Percentiles rank a stretch among this genome's conserved stretches.
These are phyloP conservation scores for Nannochloropsis gaditana DNA, from an alignment of 108 stramenopile species.

Conservation along the genomic window DNA sequence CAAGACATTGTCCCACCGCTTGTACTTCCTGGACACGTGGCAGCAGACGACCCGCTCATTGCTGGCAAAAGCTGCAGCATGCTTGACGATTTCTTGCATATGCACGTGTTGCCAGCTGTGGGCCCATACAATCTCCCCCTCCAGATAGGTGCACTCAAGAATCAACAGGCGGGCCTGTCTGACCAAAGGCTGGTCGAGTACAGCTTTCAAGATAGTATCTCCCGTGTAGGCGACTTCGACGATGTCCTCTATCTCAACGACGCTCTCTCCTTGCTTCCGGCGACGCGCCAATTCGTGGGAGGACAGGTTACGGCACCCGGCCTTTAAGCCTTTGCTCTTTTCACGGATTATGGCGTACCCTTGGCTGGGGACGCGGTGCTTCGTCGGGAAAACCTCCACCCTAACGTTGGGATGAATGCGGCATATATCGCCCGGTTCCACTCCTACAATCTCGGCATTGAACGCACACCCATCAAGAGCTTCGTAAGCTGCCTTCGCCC, in stretches of 20 bases:
- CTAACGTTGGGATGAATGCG: not conserved
- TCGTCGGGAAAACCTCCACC: not conserved
- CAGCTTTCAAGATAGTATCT: not conserved
- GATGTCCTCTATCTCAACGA: not conserved
- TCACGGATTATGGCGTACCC: conserved; percentile 19
- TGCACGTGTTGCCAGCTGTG: not conserved
- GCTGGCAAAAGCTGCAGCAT: not conserved
- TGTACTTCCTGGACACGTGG: conserved; percentile 13
- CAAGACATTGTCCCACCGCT: not conserved
- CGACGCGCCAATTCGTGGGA: not conserved
- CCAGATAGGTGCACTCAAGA: conserved; percentile 20
- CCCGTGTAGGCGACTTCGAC: conserved; percentile 18
- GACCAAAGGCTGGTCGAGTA: not conserved
- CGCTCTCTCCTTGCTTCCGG: not conserved
- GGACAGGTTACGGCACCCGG: not conserved
- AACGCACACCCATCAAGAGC: not conserved
- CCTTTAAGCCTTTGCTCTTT: conserved; percentile 5
- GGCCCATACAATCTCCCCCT: conserved; percentile 14
- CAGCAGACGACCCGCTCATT: not conserved
- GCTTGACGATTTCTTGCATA: not conserved
- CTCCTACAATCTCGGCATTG: not conserved
- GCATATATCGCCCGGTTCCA: not conserved
- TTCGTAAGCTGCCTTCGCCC: conserved; percentile 20
- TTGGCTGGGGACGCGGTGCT: conserved; percentile 9
- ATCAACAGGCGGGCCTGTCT: conserved; percentile 1